phyloP scores from a whole-genome alignment of 1,284 basidiomycete genomes.

The Pisolithus thermaeus region DNA sequence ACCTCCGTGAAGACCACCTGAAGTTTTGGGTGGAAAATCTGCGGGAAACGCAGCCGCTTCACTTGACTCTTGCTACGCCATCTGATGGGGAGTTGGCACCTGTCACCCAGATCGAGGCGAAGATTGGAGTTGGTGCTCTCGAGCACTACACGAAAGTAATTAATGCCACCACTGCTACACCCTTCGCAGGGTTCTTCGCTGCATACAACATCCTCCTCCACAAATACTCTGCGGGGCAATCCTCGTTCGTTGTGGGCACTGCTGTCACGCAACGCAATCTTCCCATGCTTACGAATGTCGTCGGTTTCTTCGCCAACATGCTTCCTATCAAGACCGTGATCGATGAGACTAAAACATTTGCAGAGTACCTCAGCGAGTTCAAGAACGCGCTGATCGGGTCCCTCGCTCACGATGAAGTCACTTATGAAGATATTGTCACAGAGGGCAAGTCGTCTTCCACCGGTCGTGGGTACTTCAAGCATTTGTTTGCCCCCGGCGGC shows the following conservation, averaged over 20 bases:
- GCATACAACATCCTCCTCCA: constrained; percentile 12
- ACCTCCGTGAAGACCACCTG: constrained; percentile 10
- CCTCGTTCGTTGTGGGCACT: constrained; percentile 12
- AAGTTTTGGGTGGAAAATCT: constrained; percentile 11
- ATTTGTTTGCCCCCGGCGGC: constrained; percentile 24
- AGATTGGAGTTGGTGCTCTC: constrained; percentile 9
- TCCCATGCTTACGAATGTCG: constrained; percentile 9
- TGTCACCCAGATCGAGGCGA: constrained; percentile 11
- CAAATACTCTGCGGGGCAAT: constrained; percentile 11
- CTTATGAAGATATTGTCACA: constrained; percentile 24
- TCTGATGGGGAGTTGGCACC: constrained; percentile 10
- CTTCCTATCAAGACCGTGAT: constrained; percentile 13
- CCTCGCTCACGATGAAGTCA: constrained; percentile 12
- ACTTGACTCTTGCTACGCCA: constrained; percentile 11
- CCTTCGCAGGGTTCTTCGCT: constrained; percentile 13
- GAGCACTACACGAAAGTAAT: constrained; percentile 10
- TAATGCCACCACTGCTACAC: constrained; percentile 6
- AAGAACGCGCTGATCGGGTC: constrained; percentile 6
- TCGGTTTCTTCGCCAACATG: constrained; percentile 15
- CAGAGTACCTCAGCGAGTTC: constrained; percentile 9
- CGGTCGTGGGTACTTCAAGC: constrained; percentile 28
- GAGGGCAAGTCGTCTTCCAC: constrained; percentile 18
- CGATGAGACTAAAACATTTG: constrained; percentile 10
- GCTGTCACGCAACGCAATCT: constrained; percentile 12
- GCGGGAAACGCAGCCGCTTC: constrained; percentile 9